Conservation (phyloP, 441 rosid species). For the Populus tomentosa region DNA sequence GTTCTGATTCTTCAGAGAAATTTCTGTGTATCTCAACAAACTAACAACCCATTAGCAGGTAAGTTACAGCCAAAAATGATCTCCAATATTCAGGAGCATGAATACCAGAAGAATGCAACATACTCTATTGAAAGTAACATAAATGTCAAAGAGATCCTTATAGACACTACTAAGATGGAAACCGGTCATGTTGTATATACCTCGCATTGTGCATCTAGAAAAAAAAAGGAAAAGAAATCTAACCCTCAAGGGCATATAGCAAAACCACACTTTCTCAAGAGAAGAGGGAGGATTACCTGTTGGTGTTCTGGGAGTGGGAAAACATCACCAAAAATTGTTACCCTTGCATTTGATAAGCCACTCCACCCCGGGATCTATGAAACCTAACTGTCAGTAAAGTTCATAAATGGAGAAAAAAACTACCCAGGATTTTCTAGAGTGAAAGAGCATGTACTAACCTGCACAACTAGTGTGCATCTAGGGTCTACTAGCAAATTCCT, state of each 20-base stretch:
- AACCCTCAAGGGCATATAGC: neutral
- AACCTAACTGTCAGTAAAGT: conserved; percentile 27
- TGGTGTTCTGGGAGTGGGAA: conserved; percentile 80
- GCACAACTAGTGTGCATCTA: conserved; percentile 91
- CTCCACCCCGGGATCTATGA: conserved; percentile 94
- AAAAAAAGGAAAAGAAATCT: neutral
- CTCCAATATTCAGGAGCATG: neutral
- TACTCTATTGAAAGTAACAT: neutral
- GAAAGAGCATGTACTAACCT: conserved; percentile 41
- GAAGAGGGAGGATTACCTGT: conserved; percentile 46
- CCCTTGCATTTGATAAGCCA: conserved; percentile 96
- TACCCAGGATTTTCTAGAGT: conserved; percentile 11
- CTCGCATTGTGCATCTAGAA: neutral
- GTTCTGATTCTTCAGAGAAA: neutral
- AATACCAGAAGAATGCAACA: neutral
- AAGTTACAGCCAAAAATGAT: neutral
- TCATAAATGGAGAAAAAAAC: conserved; percentile 13
- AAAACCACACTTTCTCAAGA: neutral
- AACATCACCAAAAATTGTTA: conserved; percentile 91
- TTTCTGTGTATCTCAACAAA: neutral
- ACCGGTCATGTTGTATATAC: neutral
- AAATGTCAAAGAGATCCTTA: neutral
- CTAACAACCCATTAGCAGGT: neutral
- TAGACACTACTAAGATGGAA: neutral
- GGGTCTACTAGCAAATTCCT: conserved; percentile 87